Percentiles rank a stretch among this genome's conserved stretches.
phyloP scores from a whole-genome alignment of 2,329 filamentous ascomycete genomes.

The Lasiodiplodia sp. region DNA sequence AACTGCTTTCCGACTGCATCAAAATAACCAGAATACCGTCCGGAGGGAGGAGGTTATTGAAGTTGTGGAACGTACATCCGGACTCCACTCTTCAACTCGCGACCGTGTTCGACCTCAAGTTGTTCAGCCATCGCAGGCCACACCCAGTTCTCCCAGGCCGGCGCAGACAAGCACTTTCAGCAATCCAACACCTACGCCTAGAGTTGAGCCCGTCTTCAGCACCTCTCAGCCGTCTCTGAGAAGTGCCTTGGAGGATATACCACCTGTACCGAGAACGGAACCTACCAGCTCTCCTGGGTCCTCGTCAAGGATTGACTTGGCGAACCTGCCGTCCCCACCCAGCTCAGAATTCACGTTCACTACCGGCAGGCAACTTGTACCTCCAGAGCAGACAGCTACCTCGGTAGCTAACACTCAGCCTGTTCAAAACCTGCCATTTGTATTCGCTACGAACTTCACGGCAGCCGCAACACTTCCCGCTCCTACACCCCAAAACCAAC shows the following conservation, averaged over 20 bases:
- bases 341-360: slow-evolving; percentile 1
- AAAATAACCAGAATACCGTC: too few relatives aligned
- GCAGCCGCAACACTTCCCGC: not conserved
- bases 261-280: not conserved
- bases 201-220: not conserved
- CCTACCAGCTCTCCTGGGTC: not conserved
- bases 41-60: slow-evolving; percentile 4
- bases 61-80: not conserved
- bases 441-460: not conserved
- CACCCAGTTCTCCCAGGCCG: not conserved
- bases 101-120: not conserved
- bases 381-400: not conserved
- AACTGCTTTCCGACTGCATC: not conserved
- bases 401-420: too few relatives aligned
- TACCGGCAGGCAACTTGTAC: not conserved
- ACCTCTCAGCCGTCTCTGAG: not conserved
- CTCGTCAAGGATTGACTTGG: not conserved
- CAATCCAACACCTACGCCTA: not conserved
- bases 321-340: not conserved
- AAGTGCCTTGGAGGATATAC: not conserved
- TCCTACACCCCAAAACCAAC: not conserved
- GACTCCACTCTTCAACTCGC: not conserved
- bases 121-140: not conserved
- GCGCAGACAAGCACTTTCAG: not conserved
- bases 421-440: not conserved